A percentile compares a stretch with the other conserved stretches of the same genome.
Evolutionary conservation across 305 asterid genomes (phyloP).

Genomic region (Rubia peregrina): DNA sequence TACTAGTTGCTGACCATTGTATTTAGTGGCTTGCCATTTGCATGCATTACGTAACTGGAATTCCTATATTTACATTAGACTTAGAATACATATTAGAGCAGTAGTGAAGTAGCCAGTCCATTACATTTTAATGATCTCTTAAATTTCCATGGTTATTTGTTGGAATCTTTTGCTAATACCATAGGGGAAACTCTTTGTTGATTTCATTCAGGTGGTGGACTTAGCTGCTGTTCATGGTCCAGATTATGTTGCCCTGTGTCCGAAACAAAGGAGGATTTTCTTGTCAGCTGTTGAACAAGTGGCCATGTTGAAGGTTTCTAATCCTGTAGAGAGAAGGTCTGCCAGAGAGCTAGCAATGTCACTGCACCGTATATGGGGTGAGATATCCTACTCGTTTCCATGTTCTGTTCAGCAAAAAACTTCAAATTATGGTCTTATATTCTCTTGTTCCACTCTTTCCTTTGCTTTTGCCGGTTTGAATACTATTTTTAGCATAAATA

Average conservation of each 20-base stretch:
- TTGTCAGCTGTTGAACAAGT: conserved; percentile 63
- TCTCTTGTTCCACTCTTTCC: not conserved
- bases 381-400: conserved; percentile 22
- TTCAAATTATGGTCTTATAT: not conserved
- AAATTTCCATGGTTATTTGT: not conserved
- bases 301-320: conserved; percentile 36
- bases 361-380: conserved; percentile 72
- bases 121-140: not conserved
- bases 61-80: not conserved
- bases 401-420: not conserved
- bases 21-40: not conserved
- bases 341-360: conserved; percentile 48
- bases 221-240: conserved; percentile 57
- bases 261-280: conserved; percentile 60
- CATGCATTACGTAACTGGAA: not conserved
- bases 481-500: not conserved
- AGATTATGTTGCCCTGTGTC: conserved; percentile 38
- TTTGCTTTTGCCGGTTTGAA: not conserved
- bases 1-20: not conserved
- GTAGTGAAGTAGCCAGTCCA: not conserved
- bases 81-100: not conserved
- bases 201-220: conserved; percentile 57
- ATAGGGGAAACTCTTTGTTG: conserved; percentile 3
- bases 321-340: conserved; percentile 59
- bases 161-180: not conserved